Conservation (phyloP, 345 rosid genomes). For the Stellera chamaejasme region DNA sequence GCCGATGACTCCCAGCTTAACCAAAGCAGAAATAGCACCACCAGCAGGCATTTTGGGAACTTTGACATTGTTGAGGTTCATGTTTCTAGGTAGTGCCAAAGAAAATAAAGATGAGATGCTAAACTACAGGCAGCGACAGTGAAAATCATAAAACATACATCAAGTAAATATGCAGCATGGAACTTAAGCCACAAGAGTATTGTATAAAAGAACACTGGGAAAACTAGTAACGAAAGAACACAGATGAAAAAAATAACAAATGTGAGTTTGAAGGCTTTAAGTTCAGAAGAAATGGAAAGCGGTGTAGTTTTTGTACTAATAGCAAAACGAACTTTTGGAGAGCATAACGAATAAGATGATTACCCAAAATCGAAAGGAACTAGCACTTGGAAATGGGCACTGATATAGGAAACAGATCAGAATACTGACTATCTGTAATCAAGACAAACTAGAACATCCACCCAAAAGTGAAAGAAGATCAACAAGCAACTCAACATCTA, state of each 20-base stretch:
- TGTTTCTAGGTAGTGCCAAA: slow-evolving; percentile 10
- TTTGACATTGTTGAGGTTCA: slow-evolving; percentile 58
- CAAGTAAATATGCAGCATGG: not conserved
- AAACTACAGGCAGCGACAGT: slow-evolving; percentile 1
- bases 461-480: no score
- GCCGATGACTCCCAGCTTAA: slow-evolving; percentile 66
- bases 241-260: not conserved
- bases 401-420: no score
- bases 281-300: slow-evolving; percentile 1
- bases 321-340: no score
- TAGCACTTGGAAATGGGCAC: no score
- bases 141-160: not conserved
- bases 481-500: no score
- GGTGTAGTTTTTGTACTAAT: no score
- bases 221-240: not conserved
- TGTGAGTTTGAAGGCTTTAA: not conserved
- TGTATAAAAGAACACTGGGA: not conserved
- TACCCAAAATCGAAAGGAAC: no score
- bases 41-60: slow-evolving; percentile 80
- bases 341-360: no score
- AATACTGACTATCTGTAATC: no score
- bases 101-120: not conserved
- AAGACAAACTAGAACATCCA: no score
- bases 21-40: slow-evolving; percentile 49
- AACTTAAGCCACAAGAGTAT: not conserved